Evolutionary conservation across 441 rosid species (phyloP), one percentile per base, ranked within the genome.

Genomic region (Omphalea diandra): DNA sequence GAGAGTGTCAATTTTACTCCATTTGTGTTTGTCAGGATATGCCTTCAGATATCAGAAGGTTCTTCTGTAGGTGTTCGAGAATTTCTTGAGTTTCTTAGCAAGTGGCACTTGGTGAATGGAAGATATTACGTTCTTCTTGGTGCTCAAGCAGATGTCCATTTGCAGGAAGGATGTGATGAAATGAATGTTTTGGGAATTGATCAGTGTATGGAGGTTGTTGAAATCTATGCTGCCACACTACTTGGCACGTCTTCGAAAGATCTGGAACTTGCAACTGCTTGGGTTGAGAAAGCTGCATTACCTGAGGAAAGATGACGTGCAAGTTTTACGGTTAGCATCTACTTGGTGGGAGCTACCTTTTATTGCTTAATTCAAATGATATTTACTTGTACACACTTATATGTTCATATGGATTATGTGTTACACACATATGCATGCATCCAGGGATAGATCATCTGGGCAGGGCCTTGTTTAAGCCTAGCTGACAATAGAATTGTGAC

Each of bases 221-320:
- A 94, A 85, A 58, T 90, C 68, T 91, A 83, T 78, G 76, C 82
- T 56, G 76, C 84, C 70, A 83, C 83, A 60, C 77, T 90, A 68
- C 89, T 94, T 49, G 96, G 87, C 15, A 83, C 77, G 47, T 66
- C 71, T 69, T 78, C 81, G 70, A 77, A 78, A 41, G 82, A 91
- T 68, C 35, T 87, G 64, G 83, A 83, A 63, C 67, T 52, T 75
- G 97, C 97, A 71, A 74, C 86, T 74, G 75, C 90, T 68, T 91
- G 97, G 97, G 84, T 85, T 55, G 96, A 91, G 83, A 81, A 87
- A 74, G 90, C 96, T 80, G 77, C 81, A 53, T 54, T 94, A 73
- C 93, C 97, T 11, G 94, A 87, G 69, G 91, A 86, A 71, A 85
- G 77, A 71, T 82, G 84, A 68, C 94, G 85, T 91, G 98, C 91